Evolutionary conservation across 108 stramenopile genomes (phyloP), one percentile per base, ranked within the genome.

Genomic region (Mediolabrus comicus): DNA sequence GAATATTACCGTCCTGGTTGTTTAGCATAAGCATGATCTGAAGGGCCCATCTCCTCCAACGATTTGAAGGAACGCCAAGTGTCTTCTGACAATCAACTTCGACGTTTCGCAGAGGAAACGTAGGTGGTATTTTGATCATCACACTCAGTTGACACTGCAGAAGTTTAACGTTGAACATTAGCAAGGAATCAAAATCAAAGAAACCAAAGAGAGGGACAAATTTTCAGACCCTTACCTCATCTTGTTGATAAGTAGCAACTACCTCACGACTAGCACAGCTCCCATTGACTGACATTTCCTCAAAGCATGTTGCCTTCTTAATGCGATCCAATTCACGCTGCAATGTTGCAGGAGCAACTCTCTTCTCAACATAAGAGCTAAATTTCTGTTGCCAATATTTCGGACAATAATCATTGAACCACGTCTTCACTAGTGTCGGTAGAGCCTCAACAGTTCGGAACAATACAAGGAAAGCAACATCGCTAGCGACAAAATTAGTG

Each of bases 1-100:
- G 74, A 59, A 95, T 59, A 14, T 85, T 84, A 39, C 94, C 91
- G 65, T 89, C 90, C 57, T 92, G 90, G 69, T 84, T 87, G 78
- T 92, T 92, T 19, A 95, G 71, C 88, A 92, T 95, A 33, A 83
- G 75, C 52, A 76, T 90, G 24, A 95, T 91, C 57, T 85, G 81
- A 1, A 95, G 80, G 12, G 87, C 73, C 94, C 94, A 95, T 51
- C 86, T 80, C 39, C 86, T 86, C 80, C 83, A 92, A 22, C 93
- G 74, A 8, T 59, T 82, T 69, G 82, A 85, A 9, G 89, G 78
- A 26, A 95, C 87, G 8, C 91, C 92, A 14, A 89, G 55, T 28
- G 92, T 90, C 59, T 87, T 92, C 28, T 80, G 75, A 43, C 90
- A 84, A 74, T 95, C 94, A 1, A 95, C 91, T 67, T 91, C 88